Conservation (phyloP, 2,329 filamentous ascomycete species). For the Fusarium chuoi region DNA sequence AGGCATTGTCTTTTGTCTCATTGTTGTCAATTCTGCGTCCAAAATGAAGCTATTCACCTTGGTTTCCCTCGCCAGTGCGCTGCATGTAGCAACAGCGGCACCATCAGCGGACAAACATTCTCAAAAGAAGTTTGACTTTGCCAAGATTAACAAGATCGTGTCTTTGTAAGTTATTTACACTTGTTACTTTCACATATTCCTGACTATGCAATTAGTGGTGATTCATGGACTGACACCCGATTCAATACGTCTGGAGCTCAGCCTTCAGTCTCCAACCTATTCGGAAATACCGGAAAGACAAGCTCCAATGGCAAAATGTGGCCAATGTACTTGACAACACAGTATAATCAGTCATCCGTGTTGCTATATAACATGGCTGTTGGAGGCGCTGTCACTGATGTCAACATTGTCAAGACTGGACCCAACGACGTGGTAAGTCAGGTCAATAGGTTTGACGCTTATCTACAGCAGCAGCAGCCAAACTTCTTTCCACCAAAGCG, state of each 20-base stretch:
- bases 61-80: neutral
- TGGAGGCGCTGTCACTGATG: slow-evolving; percentile 12
- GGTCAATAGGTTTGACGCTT: neutral
- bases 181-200: neutral
- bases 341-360: neutral
- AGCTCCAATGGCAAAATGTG: slow-evolving; percentile 24
- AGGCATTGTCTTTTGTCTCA: fast-evolving
- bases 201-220: neutral
- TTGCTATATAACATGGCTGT: slow-evolving; percentile 19
- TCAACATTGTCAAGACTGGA: slow-evolving; percentile 5
- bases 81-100: neutral
- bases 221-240: slow-evolving; percentile 21
- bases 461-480: neutral
- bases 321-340: slow-evolving; percentile 7
- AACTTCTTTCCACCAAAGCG: neutral
- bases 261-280: neutral
- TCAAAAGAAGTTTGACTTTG: neutral
- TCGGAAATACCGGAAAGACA: slow-evolving; percentile 11
- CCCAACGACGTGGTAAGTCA: slow-evolving; percentile 4
- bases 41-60: neutral
- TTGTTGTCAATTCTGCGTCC: neutral
- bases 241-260: slow-evolving; percentile 1
- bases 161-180: neutral
- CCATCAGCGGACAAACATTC: neutral
- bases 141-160: neutral